These are phyloP conservation scores for Athelia sp. DNA, from an alignment of 1,284 basidiomycete genomes.

Conservation along the genomic window DNA sequence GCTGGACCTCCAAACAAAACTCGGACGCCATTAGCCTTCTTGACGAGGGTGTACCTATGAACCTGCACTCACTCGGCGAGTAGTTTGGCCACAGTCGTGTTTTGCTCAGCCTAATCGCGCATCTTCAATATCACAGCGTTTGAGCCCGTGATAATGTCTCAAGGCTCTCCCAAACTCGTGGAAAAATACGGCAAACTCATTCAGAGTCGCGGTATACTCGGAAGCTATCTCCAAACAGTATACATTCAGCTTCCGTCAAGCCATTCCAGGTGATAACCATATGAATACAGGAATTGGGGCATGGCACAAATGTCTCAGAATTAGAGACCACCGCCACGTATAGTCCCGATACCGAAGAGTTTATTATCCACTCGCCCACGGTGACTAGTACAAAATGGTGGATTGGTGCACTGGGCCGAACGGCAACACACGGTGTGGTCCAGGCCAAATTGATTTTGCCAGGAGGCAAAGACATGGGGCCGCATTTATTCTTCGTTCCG, in stretches of 20 bases:
- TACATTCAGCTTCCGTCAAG: neutral
- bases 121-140: conserved; percentile 40
- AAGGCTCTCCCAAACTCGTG: conserved; percentile 48
- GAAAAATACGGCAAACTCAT: conserved; percentile 46
- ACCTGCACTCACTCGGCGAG: conserved; percentile 51
- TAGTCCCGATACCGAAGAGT: conserved; percentile 61
- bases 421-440: conserved; percentile 74
- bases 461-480: conserved; percentile 59
- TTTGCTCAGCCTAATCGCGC: neutral
- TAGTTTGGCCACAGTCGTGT: conserved; percentile 14
- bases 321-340: conserved; percentile 81
- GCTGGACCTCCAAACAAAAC: conserved; percentile 47
- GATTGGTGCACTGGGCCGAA: conserved; percentile 70
- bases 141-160: conserved; percentile 59
- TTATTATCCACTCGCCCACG: conserved; percentile 74
- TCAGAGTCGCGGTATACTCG: conserved; percentile 54
- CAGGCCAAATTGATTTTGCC: conserved; percentile 74
- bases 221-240: conserved; percentile 68
- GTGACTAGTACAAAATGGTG: conserved; percentile 83
- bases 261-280: too few species aligned
- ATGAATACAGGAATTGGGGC: conserved; percentile 40
- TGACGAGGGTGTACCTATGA: conserved; percentile 49
- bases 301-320: conserved; percentile 67
- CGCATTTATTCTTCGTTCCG: conserved; percentile 76
- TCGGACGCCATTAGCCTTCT: conserved; percentile 37